Evolutionary conservation across 257 asterid species (phyloP).

Genomic region (Gentiana straminea): DNA sequence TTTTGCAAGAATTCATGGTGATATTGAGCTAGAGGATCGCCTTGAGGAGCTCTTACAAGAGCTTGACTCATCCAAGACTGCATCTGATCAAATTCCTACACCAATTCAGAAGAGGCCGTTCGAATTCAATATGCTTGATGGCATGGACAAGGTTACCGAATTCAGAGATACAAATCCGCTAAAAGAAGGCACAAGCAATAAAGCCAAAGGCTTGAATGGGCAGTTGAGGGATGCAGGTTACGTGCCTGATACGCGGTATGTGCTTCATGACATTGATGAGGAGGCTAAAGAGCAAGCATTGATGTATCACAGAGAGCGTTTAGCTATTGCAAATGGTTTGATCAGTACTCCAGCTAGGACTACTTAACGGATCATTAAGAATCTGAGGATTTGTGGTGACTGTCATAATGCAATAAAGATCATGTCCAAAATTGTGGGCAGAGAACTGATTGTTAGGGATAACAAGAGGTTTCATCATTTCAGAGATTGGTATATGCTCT

Average conservation of each 20-base stretch:
- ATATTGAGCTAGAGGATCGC: too few relatives aligned
- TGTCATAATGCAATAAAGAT: conserved; percentile 92
- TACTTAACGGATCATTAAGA: conserved; percentile 76
- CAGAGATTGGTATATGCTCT: conserved; percentile 84
- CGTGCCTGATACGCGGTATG: conserved; percentile 90
- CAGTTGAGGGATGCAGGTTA: conserved; percentile 11
- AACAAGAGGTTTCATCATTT: conserved; percentile 90
- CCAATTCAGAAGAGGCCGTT: conserved; percentile 8
- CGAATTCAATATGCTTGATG: conserved; percentile 20
- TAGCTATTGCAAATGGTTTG: conserved; percentile 89
- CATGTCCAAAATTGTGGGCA: conserved; percentile 95
- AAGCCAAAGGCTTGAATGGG: conserved; percentile 14
- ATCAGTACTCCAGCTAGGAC: conserved; percentile 88
- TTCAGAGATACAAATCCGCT: conserved; percentile 3
- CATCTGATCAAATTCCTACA: too few relatives aligned
- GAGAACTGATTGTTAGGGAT: conserved; percentile 84
- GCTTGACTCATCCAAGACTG: too few relatives aligned
- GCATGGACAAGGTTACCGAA: conserved; percentile 11
- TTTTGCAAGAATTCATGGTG: background rate
- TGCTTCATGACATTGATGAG: conserved; percentile 93
- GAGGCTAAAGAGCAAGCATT: conserved; percentile 97
- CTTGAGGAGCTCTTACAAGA: too few relatives aligned
- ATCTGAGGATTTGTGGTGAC: conserved; percentile 82
- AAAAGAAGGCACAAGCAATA: conserved; percentile 10
- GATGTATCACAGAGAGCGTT: conserved; percentile 89